phyloP scores from a whole-genome alignment of 495 filamentous ascomycete genomes.

The Trichoderma gamsii region DNA sequence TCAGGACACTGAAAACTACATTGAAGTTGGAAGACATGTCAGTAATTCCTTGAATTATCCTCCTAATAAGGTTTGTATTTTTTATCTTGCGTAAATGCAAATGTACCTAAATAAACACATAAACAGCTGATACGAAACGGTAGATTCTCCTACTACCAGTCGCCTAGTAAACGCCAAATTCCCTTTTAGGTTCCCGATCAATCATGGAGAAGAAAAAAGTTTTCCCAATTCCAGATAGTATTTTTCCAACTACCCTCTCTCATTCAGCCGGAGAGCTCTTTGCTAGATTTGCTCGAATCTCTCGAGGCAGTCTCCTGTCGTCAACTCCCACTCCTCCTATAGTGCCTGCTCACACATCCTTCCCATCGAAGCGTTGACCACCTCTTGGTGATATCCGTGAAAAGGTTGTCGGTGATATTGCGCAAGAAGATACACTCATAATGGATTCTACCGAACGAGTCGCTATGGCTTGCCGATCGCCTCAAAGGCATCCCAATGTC shows the following conservation, averaged over 20 bases:
- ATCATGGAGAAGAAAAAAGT: not conserved
- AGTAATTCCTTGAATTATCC: not conserved
- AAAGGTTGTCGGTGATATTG: not conserved
- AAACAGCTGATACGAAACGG: not conserved
- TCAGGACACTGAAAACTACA: too few relatives aligned
- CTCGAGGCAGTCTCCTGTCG: not conserved
- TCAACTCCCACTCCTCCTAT: not conserved
- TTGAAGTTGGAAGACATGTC: too few relatives aligned
- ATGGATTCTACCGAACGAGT: not conserved
- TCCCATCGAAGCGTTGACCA: not conserved
- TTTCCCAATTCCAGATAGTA: not conserved
- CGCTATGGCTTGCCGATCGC: not conserved
- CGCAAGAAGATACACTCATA: not conserved
- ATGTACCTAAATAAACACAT: slow-evolving; percentile 1
- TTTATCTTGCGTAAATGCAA: not conserved
- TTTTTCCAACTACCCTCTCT: not conserved
- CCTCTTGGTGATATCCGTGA: too few relatives aligned
- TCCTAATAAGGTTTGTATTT: not conserved
- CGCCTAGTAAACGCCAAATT: slow-evolving; percentile 2
- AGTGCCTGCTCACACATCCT: not conserved
- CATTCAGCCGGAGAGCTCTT: not conserved
- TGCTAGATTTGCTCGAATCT: not conserved
- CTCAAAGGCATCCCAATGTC: not conserved
- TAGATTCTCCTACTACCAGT: not conserved
- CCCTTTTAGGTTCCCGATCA: not conserved